phyloP scores from a whole-genome alignment of 768 basidiomycete species.

The Baorangia bicolor region DNA sequence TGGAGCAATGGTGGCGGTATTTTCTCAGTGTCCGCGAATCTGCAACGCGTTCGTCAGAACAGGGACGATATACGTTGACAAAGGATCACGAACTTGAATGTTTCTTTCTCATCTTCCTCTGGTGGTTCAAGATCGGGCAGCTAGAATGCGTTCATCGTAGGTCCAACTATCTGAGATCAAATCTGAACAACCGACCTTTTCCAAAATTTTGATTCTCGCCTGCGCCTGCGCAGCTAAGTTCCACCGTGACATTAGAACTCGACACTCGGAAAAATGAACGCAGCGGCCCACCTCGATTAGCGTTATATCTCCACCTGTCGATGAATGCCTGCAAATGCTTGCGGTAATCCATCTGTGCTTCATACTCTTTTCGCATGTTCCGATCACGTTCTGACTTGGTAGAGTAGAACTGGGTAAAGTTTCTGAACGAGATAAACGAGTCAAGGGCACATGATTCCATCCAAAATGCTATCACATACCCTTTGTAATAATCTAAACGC shows the following conservation, averaged over 20 bases:
- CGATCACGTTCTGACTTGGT: constrained; percentile 94
- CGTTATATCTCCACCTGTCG: constrained; percentile 97
- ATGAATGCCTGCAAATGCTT: constrained; percentile 97
- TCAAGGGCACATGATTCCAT: constrained; percentile 1
- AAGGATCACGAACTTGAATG: constrained; percentile 66
- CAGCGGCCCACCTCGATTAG: constrained; percentile 68
- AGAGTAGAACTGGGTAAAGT: constrained; percentile 98
- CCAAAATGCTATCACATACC: constrained; percentile 41
- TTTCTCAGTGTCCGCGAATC: constrained; percentile 96
- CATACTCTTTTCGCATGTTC: constrained; percentile 92
- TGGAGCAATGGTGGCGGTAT: constrained; percentile 95
- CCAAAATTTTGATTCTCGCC: constrained; percentile 70
- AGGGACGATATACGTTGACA: not conserved
- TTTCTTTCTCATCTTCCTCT: constrained; percentile 88
- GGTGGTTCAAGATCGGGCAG: constrained; percentile 92
- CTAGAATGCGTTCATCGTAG: constrained; percentile 36
- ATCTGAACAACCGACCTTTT: constrained; percentile 52
- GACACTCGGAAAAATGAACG: not conserved
- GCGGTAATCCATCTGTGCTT: constrained; percentile 92
- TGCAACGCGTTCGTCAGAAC: constrained; percentile 26
- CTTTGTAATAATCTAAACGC: constrained; percentile 96
- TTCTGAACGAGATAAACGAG: constrained; percentile 43
- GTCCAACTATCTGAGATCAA: not conserved
- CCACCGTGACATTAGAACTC: not conserved
- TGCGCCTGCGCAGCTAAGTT: constrained; percentile 81